phyloP scores from a whole-genome alignment of 2,329 filamentous ascomycete genomes.

The Fusarium hostae region DNA sequence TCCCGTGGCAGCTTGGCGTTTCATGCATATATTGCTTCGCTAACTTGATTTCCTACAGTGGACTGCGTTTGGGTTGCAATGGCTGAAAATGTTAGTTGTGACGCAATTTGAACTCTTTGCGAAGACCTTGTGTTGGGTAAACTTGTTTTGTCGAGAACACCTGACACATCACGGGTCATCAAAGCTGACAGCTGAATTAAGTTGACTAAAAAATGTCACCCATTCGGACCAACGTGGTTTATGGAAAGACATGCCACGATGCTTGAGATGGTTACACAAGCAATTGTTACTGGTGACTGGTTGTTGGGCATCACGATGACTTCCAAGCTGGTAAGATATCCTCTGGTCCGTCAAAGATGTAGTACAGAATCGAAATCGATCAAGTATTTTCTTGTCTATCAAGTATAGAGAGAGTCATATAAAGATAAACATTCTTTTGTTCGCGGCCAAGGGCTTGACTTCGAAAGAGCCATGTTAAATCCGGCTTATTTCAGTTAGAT shows the following conservation, averaged over 20 bases:
- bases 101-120: neutral
- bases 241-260: conserved; percentile 16
- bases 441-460: neutral
- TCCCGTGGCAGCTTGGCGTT: neutral
- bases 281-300: neutral
- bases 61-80: neutral
- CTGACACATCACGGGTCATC: neutral
- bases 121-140: neutral
- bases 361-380: neutral
- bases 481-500: neutral
- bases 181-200: conserved; percentile 15
- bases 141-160: neutral
- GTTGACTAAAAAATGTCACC: neutral
- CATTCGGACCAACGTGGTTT: conserved; percentile 7
- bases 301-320: neutral
- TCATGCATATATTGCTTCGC: neutral
- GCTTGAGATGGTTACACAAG: conserved; percentile 28
- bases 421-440: neutral
- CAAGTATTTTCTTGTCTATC: neutral
- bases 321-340: neutral
- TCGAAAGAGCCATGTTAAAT: neutral
- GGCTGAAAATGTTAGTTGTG: neutral
- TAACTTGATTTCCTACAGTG: neutral
- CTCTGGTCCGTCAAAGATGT: neutral
- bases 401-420: neutral